Conservation (phyloP, 768 basidiomycete species). For the Mycena vitilis region DNA sequence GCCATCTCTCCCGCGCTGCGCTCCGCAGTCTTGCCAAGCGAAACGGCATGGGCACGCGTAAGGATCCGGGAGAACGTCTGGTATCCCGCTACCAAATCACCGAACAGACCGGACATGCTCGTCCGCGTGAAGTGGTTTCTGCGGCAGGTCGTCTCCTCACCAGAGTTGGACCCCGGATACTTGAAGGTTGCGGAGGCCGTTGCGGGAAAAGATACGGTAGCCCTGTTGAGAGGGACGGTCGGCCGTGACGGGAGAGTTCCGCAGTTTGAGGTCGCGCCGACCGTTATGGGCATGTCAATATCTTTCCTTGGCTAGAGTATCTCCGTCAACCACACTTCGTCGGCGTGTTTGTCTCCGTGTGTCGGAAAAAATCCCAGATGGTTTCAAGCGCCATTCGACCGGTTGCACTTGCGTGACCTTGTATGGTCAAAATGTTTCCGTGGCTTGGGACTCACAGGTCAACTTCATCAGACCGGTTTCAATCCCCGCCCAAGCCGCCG, state of each 20-base stretch:
- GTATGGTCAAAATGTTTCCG: too few relatives aligned
- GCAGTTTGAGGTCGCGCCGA: conserved; percentile 2
- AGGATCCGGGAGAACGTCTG: background rate
- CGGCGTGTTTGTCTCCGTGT: too few relatives aligned
- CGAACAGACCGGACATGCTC: conserved; percentile 1
- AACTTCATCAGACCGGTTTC: too few relatives aligned
- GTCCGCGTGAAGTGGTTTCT: conserved; percentile 14
- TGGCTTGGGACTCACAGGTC: too few relatives aligned
- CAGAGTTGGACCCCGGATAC: background rate
- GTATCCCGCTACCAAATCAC: conserved; percentile 9
- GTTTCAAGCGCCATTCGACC: too few relatives aligned
- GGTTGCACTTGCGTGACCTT: too few relatives aligned
- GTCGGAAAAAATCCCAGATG: too few relatives aligned
- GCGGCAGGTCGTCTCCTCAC: background rate
- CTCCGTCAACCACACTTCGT: too few relatives aligned
- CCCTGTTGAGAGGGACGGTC: background rate
- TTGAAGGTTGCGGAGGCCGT: background rate
- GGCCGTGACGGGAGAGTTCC: background rate
- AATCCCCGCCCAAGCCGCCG: too few relatives aligned
- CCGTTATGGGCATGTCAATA: background rate
- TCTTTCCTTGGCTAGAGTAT: background rate
- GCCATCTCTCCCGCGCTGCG: background rate
- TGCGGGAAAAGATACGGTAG: background rate
- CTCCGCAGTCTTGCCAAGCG: conserved; percentile 6
- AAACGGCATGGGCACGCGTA: conserved; percentile 5